phyloP scores from a whole-genome alignment of 768 basidiomycete species.

The Chalciporus piperatus region DNA sequence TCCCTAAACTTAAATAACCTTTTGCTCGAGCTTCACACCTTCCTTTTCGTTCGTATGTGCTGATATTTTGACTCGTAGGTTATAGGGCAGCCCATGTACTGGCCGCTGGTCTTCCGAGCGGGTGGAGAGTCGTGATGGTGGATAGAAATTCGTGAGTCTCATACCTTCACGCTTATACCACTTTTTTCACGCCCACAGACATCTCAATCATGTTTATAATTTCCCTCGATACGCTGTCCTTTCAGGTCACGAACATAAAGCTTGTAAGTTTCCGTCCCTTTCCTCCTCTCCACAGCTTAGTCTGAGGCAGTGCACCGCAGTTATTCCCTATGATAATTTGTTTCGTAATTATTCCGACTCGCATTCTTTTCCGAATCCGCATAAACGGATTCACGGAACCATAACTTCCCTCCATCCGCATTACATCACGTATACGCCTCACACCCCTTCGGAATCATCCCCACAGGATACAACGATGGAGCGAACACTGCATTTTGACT shows the following conservation, averaged over 20 bases:
- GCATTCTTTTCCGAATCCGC: constrained; percentile 8
- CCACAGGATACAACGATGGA: neutral
- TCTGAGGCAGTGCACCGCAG: constrained; percentile 18
- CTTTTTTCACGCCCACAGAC: constrained; percentile 27
- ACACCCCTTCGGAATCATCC: neutral
- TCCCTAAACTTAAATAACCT: neutral
- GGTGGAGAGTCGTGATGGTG: constrained; percentile 54
- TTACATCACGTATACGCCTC: constrained; percentile 32
- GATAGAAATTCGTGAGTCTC: constrained; percentile 56
- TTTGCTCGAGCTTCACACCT: neutral
- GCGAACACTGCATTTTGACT: constrained; percentile 47
- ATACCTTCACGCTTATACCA: neutral
- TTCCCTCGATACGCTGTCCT: constrained; percentile 57
- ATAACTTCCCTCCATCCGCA: constrained; percentile 39
- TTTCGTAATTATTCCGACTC: constrained; percentile 31
- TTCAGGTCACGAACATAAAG: constrained; percentile 62
- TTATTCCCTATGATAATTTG: constrained; percentile 55
- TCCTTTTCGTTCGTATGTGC: neutral
- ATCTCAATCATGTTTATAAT: constrained; percentile 57
- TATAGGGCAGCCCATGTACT: constrained; percentile 47
- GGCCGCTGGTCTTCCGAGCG: constrained; percentile 45
- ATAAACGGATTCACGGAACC: constrained; percentile 44
- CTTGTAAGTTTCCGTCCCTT: constrained; percentile 38
- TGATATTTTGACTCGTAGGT: constrained; percentile 31
- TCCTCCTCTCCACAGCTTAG: too few species aligned